Conservation (phyloP, 1,284 basidiomycete genomes). For the Pyrrhoderma noxium region DNA sequence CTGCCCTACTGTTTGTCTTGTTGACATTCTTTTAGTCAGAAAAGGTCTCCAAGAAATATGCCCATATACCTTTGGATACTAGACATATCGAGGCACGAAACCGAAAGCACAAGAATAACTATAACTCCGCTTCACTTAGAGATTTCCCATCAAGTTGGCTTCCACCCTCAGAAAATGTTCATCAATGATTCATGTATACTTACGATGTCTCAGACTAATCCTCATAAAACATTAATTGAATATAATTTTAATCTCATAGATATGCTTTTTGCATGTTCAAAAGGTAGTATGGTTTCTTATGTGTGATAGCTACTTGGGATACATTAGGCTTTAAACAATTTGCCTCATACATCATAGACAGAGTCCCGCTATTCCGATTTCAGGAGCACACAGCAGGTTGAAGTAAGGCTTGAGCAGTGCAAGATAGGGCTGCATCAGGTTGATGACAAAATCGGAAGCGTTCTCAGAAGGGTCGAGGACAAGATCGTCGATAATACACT, state of each 20-base stretch:
- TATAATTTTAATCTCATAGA: slow-evolving; percentile 1
- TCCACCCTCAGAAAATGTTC: background rate
- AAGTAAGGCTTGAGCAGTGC: slow-evolving; percentile 18
- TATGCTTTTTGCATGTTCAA: background rate
- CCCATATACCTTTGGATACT: slow-evolving; percentile 12
- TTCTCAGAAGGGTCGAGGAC: slow-evolving; percentile 43
- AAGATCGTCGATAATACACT: slow-evolving; percentile 38
- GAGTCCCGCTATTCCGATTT: slow-evolving; percentile 5
- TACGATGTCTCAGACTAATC: background rate
- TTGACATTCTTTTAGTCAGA: slow-evolving; percentile 9
- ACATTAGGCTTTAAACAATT: background rate
- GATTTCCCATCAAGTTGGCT: slow-evolving; percentile 16
- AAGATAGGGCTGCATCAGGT: slow-evolving; percentile 30
- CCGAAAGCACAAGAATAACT: slow-evolving; percentile 5
- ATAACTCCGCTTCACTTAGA: slow-evolving; percentile 1
- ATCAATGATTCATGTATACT: background rate
- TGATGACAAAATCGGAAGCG: slow-evolving; percentile 40
- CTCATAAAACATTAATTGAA: background rate
- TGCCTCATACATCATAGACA: slow-evolving; percentile 2
- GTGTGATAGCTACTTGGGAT: slow-evolving; percentile 6
- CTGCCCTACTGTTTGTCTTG: background rate
- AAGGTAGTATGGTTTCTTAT: too few relatives aligned
- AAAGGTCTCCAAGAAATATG: background rate
- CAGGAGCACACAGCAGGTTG: background rate
- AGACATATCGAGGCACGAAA: slow-evolving; percentile 12